Conservation (phyloP, 441 rosid genomes). For the Gossypium schwendimanii region DNA sequence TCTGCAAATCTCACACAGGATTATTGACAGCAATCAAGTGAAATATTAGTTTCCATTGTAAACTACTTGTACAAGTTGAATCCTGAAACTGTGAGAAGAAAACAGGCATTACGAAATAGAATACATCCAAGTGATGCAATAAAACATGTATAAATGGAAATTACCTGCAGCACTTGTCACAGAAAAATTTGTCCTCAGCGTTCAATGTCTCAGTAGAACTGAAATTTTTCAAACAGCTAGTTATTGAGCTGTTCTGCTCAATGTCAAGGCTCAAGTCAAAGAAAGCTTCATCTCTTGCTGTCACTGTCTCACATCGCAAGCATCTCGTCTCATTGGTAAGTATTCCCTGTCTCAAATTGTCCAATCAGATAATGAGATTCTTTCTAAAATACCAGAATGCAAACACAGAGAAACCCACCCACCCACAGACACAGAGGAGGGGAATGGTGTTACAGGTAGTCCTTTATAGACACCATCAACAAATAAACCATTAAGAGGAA, state of each 20-base stretch:
- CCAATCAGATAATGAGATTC: conserved; percentile 19
- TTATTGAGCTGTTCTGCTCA: conserved; percentile 90
- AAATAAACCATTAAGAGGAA: neutral
- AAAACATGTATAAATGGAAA: conserved; percentile 3
- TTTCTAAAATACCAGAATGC: neutral
- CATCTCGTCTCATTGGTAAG: conserved; percentile 95
- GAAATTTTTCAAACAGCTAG: conserved; percentile 92
- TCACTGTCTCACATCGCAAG: conserved; percentile 84
- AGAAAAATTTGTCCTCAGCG: conserved; percentile 92
- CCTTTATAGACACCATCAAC: neutral
- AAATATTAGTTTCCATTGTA: neutral
- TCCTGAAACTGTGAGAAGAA: neutral
- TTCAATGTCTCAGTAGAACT: conserved; percentile 93
- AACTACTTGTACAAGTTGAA: neutral
- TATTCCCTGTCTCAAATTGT: conserved; percentile 54
- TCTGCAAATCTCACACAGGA: neutral
- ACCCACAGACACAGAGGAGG: neutral
- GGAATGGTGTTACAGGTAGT: neutral
- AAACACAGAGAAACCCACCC: neutral
- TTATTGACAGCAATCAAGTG: neutral
- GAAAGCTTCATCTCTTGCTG: conserved; percentile 91
- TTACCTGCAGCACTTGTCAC: conserved; percentile 98
- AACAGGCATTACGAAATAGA: neutral
- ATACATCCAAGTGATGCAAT: neutral
- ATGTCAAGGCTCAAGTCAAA: conserved; percentile 90